phyloP scores from a whole-genome alignment of 2,329 filamentous ascomycete species.

The Pseudodiploospora longispora region DNA sequence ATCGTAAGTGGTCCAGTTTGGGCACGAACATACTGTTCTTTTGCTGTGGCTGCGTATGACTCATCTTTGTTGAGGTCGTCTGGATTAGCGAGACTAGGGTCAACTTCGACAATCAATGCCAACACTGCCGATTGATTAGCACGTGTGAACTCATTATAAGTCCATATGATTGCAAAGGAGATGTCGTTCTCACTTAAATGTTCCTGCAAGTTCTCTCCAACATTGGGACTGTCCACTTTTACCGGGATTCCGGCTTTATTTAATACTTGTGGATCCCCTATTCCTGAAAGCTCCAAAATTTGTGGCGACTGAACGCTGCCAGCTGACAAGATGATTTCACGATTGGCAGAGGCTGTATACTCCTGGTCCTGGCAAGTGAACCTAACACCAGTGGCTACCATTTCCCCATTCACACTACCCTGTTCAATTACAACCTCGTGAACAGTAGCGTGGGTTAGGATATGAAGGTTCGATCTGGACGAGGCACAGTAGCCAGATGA shows the following conservation, averaged over 20 bases:
- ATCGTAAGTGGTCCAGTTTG: constrained; percentile 29
- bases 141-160: neutral
- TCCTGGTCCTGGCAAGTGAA: constrained; percentile 29
- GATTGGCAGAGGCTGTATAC: constrained; percentile 30
- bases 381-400: constrained; percentile 22
- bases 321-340: constrained; percentile 51
- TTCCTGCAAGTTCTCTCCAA: constrained; percentile 42
- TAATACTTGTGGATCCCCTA: constrained; percentile 38
- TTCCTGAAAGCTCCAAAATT: constrained; percentile 53
- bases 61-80: constrained; percentile 29
- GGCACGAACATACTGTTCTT: constrained; percentile 22
- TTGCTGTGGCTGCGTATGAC: constrained; percentile 20
- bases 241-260: constrained; percentile 27
- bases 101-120: constrained; percentile 36
- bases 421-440: constrained; percentile 19
- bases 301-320: constrained; percentile 50
- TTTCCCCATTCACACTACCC: constrained; percentile 2
- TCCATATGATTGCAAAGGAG: neutral
- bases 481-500: constrained; percentile 36
- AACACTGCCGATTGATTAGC: constrained; percentile 25
- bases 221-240: constrained; percentile 33
- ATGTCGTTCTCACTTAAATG: constrained; percentile 26
- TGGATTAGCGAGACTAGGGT: constrained; percentile 29
- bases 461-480: constrained; percentile 33
- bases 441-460: constrained; percentile 23